phyloP scores from a whole-genome alignment of 2,329 filamentous ascomycete genomes.

The Periconia sp. region DNA sequence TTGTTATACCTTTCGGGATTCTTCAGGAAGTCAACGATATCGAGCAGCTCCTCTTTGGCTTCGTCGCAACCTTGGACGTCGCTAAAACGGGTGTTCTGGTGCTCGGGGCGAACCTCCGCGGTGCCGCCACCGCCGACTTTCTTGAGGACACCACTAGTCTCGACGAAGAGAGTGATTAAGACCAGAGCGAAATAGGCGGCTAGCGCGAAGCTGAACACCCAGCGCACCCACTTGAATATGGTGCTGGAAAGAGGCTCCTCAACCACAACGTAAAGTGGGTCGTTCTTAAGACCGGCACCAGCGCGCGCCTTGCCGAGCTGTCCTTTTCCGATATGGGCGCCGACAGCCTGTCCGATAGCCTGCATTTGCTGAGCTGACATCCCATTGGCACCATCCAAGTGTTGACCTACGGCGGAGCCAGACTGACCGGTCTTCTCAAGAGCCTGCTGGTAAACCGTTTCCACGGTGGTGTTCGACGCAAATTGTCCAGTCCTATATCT shows the following conservation, averaged over 20 bases:
- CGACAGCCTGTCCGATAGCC: conserved; percentile 81
- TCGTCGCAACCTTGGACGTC: conserved; percentile 98
- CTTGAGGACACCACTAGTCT: conserved; percentile 79
- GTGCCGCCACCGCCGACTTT: conserved; percentile 74
- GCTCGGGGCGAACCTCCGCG: conserved; percentile 88
- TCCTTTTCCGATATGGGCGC: conserved; percentile 71
- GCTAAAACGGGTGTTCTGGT: conserved; percentile 87
- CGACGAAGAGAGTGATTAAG: conserved; percentile 80
- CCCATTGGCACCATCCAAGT: conserved; percentile 20
- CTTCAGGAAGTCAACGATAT: conserved; percentile 94
- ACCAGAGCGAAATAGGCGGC: conserved; percentile 81
- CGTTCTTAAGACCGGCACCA: conserved; percentile 75
- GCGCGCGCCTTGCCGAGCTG: conserved; percentile 64
- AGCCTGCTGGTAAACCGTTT: conserved; percentile 79
- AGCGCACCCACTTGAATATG: conserved; percentile 92
- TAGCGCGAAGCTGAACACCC: conserved; percentile 78
- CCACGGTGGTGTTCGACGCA: conserved; percentile 78
- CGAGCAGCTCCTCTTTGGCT: conserved; percentile 96
- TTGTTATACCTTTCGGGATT: conserved; percentile 93
- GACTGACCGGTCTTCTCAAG: conserved; percentile 65
- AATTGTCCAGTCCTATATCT: conserved; percentile 87
- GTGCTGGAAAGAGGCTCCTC: conserved; percentile 82
- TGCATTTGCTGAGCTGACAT: conserved; percentile 71
- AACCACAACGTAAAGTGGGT: conserved; percentile 93
- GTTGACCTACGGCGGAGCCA: conserved; percentile 38